Conservation (phyloP, 345 rosid genomes). For the Pistacia atlantica region DNA sequence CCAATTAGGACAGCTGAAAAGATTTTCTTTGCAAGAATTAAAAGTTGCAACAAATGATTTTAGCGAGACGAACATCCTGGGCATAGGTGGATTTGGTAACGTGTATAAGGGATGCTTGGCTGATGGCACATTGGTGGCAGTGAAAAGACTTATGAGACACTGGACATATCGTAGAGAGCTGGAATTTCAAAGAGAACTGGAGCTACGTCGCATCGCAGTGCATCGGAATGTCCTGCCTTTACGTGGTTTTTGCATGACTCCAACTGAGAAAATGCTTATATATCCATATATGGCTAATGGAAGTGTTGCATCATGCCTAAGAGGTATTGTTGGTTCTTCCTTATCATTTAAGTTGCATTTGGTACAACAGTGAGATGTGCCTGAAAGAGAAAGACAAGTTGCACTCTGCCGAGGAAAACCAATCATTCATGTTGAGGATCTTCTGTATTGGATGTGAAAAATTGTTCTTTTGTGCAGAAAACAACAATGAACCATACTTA, state of each 20-base stretch:
- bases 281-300: conserved; percentile 31
- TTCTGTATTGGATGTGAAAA: no score
- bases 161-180: conserved; percentile 15
- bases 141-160: conserved; percentile 31
- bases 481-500: no score
- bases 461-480: no score
- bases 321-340: conserved; percentile 6
- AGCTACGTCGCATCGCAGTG: conserved; percentile 26
- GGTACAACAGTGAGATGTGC: no score
- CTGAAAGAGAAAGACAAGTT: no score
- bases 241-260: conserved; percentile 29
- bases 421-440: no score
- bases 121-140: conserved; percentile 29
- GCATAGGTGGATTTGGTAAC: conserved; percentile 32
- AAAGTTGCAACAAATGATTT: conserved; percentile 24
- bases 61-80: conserved; percentile 29
- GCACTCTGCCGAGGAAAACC: no score
- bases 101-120: conserved; percentile 30
- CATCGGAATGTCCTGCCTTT: conserved; percentile 22
- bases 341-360: not conserved
- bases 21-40: conserved; percentile 26
- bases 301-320: conserved; percentile 25
- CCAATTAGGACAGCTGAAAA: conserved; percentile 26
- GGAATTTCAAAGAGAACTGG: conserved; percentile 31
- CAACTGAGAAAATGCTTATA: conserved; percentile 25